These are phyloP conservation scores for Magnusiomyces paraingens DNA, from an alignment of 1,139 yeast species.

Conservation along the genomic window DNA sequence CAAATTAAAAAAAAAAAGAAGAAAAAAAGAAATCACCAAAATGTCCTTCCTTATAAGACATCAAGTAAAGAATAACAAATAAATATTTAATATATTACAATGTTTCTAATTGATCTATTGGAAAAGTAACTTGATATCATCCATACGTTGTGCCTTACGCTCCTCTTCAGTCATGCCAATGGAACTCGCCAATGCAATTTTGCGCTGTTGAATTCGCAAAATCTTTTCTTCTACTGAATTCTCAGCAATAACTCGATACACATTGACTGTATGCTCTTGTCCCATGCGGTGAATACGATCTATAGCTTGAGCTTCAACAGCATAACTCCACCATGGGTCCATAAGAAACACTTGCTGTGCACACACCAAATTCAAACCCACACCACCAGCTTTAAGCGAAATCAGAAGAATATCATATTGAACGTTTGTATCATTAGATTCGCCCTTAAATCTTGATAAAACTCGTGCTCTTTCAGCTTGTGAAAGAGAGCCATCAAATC, in stretches of 20 bases:
- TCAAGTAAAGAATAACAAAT: too few relatives aligned
- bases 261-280: constrained; percentile 65
- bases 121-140: constrained; percentile 72
- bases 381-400: constrained; percentile 92
- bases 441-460: constrained; percentile 47
- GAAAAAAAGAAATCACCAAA: too few relatives aligned
- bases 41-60: too few relatives aligned
- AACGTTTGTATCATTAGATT: constrained; percentile 25
- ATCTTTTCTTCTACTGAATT: constrained; percentile 87
- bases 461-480: constrained; percentile 61
- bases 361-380: constrained; percentile 80
- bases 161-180: constrained; percentile 75
- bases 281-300: constrained; percentile 93
- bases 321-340: constrained; percentile 99
- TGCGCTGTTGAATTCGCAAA: constrained; percentile 80
- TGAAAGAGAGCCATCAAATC: constrained; percentile 77
- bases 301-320: constrained; percentile 90
- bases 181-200: constrained; percentile 78
- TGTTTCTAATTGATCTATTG: background rate
- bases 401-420: constrained; percentile 46
- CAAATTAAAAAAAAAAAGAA: too few relatives aligned
- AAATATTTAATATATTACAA: too few relatives aligned
- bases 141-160: constrained; percentile 64
- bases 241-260: constrained; percentile 72
- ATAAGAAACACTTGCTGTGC: constrained; percentile 85